phyloP scores from a whole-genome alignment of 805 yeast genomes.

The Wickerhamiella siamensis region DNA sequence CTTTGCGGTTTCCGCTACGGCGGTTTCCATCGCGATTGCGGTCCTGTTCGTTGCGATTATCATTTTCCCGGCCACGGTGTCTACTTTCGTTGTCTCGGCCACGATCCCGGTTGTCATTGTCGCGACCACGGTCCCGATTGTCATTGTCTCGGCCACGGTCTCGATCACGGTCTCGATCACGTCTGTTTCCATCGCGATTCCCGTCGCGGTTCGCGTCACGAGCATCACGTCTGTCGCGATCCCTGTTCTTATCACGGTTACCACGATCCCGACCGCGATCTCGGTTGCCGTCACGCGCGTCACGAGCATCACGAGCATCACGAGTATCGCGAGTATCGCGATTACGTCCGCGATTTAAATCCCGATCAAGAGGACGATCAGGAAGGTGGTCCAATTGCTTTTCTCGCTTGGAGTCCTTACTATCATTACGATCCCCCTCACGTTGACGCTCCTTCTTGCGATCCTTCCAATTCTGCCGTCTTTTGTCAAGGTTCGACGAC shows the following conservation, averaged over 20 bases:
- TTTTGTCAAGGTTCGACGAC: no score
- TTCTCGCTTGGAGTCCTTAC: no score
- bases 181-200: background rate
- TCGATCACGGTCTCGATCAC: background rate
- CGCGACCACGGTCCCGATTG: background rate
- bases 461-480: no score
- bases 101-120: background rate
- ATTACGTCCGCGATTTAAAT: background rate
- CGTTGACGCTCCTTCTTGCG: no score
- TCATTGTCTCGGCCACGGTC: background rate
- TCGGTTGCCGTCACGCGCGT: background rate
- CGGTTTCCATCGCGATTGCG: background rate
- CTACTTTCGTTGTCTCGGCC: background rate
- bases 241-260: background rate
- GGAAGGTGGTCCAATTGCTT: no score
- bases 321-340: background rate
- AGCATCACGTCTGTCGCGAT: background rate
- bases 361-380: background rate
- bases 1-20: no score
- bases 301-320: background rate
- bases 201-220: background rate
- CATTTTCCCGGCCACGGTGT: background rate
- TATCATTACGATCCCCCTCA: no score
- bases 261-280: conserved; percentile 1
- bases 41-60: background rate